Conservation (phyloP, 1,284 basidiomycete genomes). For the Boletus holoroseus region DNA sequence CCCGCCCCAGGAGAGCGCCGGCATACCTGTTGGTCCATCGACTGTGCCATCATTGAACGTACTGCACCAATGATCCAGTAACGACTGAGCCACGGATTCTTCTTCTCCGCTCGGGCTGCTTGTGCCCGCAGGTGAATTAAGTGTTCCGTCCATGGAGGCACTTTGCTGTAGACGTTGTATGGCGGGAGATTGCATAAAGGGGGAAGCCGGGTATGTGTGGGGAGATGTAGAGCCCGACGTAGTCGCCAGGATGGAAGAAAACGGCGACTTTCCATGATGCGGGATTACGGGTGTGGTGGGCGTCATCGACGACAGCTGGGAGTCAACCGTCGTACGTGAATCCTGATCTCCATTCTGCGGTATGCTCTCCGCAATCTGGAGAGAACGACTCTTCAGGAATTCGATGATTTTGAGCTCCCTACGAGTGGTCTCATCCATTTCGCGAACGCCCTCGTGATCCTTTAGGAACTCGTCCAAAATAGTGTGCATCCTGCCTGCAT, state of each 20-base stretch:
- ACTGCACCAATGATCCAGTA: constrained; percentile 78
- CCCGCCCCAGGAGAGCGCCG: constrained; percentile 58
- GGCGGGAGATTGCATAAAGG: constrained; percentile 47
- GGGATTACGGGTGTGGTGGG: constrained; percentile 26
- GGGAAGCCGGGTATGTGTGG: constrained; percentile 28
- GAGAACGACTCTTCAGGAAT: constrained; percentile 65
- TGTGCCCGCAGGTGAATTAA: constrained; percentile 49
- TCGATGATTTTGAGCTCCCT: constrained; percentile 77
- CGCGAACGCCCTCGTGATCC: constrained; percentile 61
- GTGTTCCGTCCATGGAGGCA: constrained; percentile 38
- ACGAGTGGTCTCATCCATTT: constrained; percentile 75
- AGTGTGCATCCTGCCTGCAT: constrained; percentile 64
- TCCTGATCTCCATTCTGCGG: constrained; percentile 18
- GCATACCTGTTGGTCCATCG: constrained; percentile 46
- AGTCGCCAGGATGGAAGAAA: constrained; percentile 36
- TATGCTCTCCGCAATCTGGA: constrained; percentile 43
- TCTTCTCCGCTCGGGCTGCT: constrained; percentile 69
- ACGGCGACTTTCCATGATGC: constrained; percentile 31
- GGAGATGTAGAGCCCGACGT: constrained; percentile 28
- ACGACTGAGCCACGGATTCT: constrained; percentile 65
- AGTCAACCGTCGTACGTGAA: constrained; percentile 22
- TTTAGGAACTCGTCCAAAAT: constrained; percentile 74
- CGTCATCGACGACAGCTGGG: constrained; percentile 49
- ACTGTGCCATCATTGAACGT: constrained; percentile 60
- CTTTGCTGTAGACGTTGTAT: constrained; percentile 59